Conservation (phyloP, 306 rosid species). For the Alnus glutinosa region DNA sequence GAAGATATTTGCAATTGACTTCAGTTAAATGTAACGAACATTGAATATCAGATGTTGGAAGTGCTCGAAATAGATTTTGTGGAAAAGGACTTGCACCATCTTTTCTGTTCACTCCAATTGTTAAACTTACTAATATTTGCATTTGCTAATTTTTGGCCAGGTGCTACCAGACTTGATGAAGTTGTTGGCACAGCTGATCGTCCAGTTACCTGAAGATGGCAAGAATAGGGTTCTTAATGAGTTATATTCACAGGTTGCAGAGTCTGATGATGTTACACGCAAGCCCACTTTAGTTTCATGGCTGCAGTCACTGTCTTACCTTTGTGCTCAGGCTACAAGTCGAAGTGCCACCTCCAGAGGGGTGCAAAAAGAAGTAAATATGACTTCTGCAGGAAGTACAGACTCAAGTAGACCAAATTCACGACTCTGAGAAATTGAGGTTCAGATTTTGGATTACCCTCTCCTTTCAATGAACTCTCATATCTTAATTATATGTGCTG, state of each 20-base stretch:
- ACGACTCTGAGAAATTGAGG: constrained; percentile 49
- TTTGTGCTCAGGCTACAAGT: constrained; percentile 55
- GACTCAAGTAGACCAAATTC: constrained; percentile 49
- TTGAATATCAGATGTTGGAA: constrained; percentile 9
- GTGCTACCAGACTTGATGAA: constrained; percentile 87
- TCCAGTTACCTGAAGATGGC: constrained; percentile 65
- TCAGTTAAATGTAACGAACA: not conserved
- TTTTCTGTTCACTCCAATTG: not conserved
- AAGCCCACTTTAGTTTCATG: constrained; percentile 86
- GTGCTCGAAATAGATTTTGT: constrained; percentile 15
- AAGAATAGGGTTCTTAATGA: constrained; percentile 72
- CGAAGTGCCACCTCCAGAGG: constrained; percentile 33
- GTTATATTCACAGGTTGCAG: constrained; percentile 81
- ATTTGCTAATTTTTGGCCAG: constrained; percentile 39
- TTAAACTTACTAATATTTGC: constrained; percentile 6
- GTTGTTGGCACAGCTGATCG: constrained; percentile 67
- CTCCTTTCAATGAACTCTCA: not conserved
- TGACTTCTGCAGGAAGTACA: constrained; percentile 23
- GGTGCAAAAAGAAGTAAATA: constrained; percentile 30
- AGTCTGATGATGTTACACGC: constrained; percentile 86
- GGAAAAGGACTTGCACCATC: constrained; percentile 2
- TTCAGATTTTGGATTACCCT: constrained; percentile 5
- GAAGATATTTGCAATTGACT: constrained; percentile 18
- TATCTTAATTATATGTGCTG: not conserved
- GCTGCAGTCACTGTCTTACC: constrained; percentile 88